Base-by-base conservation (phyloP, 768 basidiomycete genomes). In the Rhodotorula babjevae region DNA sequence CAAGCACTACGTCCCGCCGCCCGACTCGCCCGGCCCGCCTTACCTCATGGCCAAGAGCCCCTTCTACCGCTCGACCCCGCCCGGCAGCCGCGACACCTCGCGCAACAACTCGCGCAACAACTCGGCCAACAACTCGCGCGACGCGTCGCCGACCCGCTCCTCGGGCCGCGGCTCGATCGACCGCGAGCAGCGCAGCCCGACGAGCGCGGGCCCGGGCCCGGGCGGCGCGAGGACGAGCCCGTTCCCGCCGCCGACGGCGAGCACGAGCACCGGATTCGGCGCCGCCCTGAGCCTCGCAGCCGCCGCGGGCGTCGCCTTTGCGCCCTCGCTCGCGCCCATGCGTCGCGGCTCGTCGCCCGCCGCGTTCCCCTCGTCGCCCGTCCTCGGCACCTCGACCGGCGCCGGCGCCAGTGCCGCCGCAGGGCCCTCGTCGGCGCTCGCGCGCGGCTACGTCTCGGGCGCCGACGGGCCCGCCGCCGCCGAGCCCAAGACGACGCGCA, bases 401-500 rank as follows among this genome's bases (percentile, higher is more conserved):
- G 36, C 36, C 36, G 36, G 36, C 36, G 9, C 36, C 36, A 9
- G 36, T n/a, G n/a, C n/a, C n/a, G 36, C 36, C 36, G n/a, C n/a
- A 36, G 44, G 14, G 44, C 44, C 12, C 44, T 46, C 44, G 44
- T 12, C 44, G 44, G 44, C 44, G 44, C 36, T 31, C 27, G 6
- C 36, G 40, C 23, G 42, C 15, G 40, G 59, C 25, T 44, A 40
- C 40, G 23, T 23, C 27, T 29, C 59, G 33, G 58, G 31, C 11
- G 40, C 40, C 18, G 46, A 31, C 31, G 27, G 10, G 6, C 44
- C 42, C 6, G 14, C 21, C 46, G 60, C 33, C 23, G 23, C 31
- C 31, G 58, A 71, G 53, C 74, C 74, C 2, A 75, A 76, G 50
- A 76, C 75, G 60, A 76, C 75, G 3, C 58, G 70, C 18, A 65